Evolutionary conservation across 176 grass and related monocot genomes (phyloP).

Genomic region (Phyllostachys edulis): DNA sequence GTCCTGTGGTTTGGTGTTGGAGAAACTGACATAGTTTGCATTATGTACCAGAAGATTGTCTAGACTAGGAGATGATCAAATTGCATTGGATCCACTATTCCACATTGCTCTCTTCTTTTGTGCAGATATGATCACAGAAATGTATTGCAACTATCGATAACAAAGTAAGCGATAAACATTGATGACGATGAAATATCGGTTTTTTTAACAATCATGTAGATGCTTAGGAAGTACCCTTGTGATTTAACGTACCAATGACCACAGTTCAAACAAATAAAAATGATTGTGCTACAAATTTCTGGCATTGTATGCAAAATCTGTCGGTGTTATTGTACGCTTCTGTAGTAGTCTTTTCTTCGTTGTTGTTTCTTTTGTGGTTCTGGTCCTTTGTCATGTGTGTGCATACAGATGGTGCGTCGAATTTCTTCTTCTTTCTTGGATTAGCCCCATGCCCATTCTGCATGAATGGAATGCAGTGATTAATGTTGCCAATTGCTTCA

Average conservation of each 20-base stretch:
- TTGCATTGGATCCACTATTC: no score
- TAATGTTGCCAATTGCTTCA: not conserved
- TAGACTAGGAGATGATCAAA: no score
- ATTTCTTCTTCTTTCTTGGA: not conserved
- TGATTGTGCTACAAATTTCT: not conserved
- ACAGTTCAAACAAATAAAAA: not conserved
- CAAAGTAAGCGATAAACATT: no score
- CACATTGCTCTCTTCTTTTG: no score
- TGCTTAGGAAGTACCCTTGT: not conserved
- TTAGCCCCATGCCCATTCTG: not conserved
- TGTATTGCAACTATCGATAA: no score
- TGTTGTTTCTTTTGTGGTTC: not conserved
- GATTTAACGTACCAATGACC: not conserved
- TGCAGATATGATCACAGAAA: no score
- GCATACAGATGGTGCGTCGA: not conserved
- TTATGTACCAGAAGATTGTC: no score
- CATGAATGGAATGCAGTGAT: not conserved
- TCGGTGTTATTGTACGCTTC: not conserved
- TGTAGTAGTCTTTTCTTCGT: not conserved
- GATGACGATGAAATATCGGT: no score
- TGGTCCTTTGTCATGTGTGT: not conserved
- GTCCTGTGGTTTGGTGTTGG: not conserved
- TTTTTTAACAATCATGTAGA: not conserved
- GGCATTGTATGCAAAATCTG: not conserved
- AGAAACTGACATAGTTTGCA: not conserved